Conservation (phyloP, 202 grass and related monocot species). For the Miscanthus sacchariflorus region DNA sequence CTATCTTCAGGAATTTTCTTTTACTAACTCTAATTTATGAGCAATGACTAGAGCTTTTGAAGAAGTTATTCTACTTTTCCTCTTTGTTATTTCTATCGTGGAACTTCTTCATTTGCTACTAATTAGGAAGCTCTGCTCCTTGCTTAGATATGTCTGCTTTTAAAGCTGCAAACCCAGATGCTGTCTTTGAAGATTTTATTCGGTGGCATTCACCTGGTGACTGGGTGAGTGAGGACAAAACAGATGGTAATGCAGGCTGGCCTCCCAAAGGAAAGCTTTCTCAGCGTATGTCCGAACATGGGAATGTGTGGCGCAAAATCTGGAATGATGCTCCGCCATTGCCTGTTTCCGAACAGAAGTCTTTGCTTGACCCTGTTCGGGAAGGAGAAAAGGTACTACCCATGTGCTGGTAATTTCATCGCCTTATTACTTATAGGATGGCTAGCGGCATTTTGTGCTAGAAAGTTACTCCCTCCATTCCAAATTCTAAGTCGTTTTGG, state of each 20-base stretch:
- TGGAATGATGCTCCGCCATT: slow-evolving; percentile 90
- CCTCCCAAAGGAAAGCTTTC: slow-evolving; percentile 93
- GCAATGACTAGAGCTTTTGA: background rate
- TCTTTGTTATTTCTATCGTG: slow-evolving; percentile 6
- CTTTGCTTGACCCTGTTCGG: slow-evolving; percentile 78
- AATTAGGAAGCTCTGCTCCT: slow-evolving; percentile 26
- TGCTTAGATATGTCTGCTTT: slow-evolving; percentile 98
- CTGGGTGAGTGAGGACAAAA: slow-evolving; percentile 69
- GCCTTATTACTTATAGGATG: slow-evolving; percentile 10
- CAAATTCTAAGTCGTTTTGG: background rate
- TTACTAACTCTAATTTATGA: slow-evolving; percentile 37
- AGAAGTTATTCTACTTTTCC: slow-evolving; percentile 4
- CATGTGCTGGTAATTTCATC: slow-evolving; percentile 13
- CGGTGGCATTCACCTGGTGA: slow-evolving; percentile 98
- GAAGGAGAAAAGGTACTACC: slow-evolving; percentile 94
- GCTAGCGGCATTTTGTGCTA: background rate
- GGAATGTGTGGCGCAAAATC: slow-evolving; percentile 94
- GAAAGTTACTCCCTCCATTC: slow-evolving; percentile 9
- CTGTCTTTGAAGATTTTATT: slow-evolving; percentile 99
- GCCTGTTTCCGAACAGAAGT: slow-evolving; percentile 88
- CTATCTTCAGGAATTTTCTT: slow-evolving; percentile 29
- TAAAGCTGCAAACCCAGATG: slow-evolving; percentile 98
- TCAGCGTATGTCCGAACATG: slow-evolving; percentile 90
- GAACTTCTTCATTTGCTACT: slow-evolving; percentile 37
- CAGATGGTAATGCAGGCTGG: slow-evolving; percentile 59